Evolutionary conservation across 805 yeast species (phyloP), one percentile per base, ranked within the genome.

Genomic region (Sugiyamaella chiloensis): DNA sequence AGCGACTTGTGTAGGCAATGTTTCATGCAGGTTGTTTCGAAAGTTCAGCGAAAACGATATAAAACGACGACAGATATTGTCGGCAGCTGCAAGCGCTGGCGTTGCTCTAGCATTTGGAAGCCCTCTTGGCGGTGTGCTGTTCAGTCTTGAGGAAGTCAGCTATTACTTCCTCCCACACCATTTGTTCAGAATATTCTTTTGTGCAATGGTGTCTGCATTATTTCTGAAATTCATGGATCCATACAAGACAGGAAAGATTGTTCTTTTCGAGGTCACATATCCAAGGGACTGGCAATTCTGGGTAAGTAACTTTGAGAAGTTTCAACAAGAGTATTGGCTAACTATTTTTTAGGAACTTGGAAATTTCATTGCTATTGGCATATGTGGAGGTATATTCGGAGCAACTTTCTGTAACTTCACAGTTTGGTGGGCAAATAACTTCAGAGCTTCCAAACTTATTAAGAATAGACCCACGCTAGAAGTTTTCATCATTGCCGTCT

Each of bases 31-130:
- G 31, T 53, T 68, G 30, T 77, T 76, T 54, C 65, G 71, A 0
- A 70, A 68, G 54, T 76, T 74, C 42, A 59, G 71, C 46, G 59
- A 65, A 5, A 78, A 78, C 54, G 82, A 78, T 35, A 61, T 76
- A 21, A 68, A 75, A 46, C 68, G 76, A 45, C 69, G 81, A 44
- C 81, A 76, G 52, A 70, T 79, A 3, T 61, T 79, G 14, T 73
- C 80, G 2, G 82, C 83, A 0, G 71, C 79, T 24, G 79, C 82
- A 0, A 68, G 75, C 48, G 78, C 81, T 2, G 84, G 83, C 2
- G 81, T 79, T 8, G 80, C 83, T 5, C 64, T 79, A 23, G 81
- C 83, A 1, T 79, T 79, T 62, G 83, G 83, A 0, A 73, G 79
- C 1, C 83, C 83, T 1, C 59, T 79, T 6, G 83, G 83, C 1